These are phyloP conservation scores for Ramichloridium luteum DNA, from an alignment of 2,329 filamentous ascomycete species.

Conservation along the genomic window DNA sequence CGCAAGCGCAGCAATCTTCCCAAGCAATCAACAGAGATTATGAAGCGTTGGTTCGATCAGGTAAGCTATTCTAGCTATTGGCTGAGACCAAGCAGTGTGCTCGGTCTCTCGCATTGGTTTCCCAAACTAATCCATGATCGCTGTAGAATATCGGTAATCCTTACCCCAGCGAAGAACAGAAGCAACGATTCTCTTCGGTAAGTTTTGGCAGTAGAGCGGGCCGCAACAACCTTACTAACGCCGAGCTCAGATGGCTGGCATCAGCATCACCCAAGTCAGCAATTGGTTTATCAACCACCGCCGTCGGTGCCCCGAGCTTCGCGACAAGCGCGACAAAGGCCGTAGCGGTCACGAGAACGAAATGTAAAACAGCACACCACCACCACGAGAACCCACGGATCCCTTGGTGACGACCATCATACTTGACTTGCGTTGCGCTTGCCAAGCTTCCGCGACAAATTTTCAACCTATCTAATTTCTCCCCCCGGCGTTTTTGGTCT, in stretches of 20 bases:
- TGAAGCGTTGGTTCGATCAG: conserved; percentile 30
- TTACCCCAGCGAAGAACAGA: conserved; percentile 29
- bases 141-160: conserved; percentile 26
- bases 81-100: neutral
- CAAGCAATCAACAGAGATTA: conserved; percentile 28
- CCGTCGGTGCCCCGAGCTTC: conserved; percentile 26
- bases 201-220: conserved; percentile 8
- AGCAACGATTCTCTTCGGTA: conserved; percentile 24
- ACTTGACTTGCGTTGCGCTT: too few relatives aligned
- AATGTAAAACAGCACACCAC: too few relatives aligned
- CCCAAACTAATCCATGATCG: conserved; percentile 3
- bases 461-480: too few relatives aligned
- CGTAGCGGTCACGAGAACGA: conserved; percentile 13
- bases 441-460: too few relatives aligned
- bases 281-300: conserved; percentile 31
- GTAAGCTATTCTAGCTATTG: conserved; percentile 11
- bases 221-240: conserved; percentile 1
- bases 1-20: conserved; percentile 28
- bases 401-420: too few relatives aligned
- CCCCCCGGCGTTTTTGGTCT: too few relatives aligned
- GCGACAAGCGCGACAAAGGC: conserved; percentile 25
- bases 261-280: conserved; percentile 30
- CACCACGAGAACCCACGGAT: too few relatives aligned
- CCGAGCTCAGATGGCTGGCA: conserved; percentile 20
- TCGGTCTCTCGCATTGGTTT: neutral